A percentile compares a stretch with the other conserved stretches of the same genome.
phyloP scores from a whole-genome alignment of 2,329 filamentous ascomycete species.

The Aspergillus puulaauensis region DNA sequence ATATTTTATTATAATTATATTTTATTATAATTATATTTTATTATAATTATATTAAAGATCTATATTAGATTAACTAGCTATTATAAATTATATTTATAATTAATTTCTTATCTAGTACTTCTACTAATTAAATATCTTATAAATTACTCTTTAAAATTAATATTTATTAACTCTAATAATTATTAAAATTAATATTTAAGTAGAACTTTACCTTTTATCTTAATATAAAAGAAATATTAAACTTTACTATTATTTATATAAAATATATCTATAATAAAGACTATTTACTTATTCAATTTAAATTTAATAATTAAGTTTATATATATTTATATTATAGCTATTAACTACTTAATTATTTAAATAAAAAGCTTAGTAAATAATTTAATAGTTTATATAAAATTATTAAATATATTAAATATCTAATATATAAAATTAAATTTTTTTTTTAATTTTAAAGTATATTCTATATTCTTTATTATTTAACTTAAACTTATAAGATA shows the following conservation, averaged over 20 bases:
- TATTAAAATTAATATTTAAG: not conserved
- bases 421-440: not conserved
- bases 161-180: not conserved
- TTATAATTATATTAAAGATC: not conserved
- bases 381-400: not conserved
- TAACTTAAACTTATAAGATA: not conserved
- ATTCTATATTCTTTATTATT: not conserved
- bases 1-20: too few relatives aligned
- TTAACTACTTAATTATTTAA: not conserved
- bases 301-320: not conserved
- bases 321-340: not conserved
- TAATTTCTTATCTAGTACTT: not conserved
- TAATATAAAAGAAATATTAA: too few relatives aligned
- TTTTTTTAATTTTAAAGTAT: conserved; percentile 20
- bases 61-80: not conserved
- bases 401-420: not conserved
- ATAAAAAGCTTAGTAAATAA: not conserved
- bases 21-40: too few relatives aligned
- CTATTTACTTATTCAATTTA: too few relatives aligned
- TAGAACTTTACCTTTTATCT: not conserved
- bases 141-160: not conserved
- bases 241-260: not conserved
- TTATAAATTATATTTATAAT: not conserved
- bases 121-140: not conserved
- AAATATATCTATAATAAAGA: not conserved